Percentiles rank a stretch among this genome's conserved stretches.
phyloP scores from a whole-genome alignment of 805 yeast genomes.

The Candida parachauliodes region DNA sequence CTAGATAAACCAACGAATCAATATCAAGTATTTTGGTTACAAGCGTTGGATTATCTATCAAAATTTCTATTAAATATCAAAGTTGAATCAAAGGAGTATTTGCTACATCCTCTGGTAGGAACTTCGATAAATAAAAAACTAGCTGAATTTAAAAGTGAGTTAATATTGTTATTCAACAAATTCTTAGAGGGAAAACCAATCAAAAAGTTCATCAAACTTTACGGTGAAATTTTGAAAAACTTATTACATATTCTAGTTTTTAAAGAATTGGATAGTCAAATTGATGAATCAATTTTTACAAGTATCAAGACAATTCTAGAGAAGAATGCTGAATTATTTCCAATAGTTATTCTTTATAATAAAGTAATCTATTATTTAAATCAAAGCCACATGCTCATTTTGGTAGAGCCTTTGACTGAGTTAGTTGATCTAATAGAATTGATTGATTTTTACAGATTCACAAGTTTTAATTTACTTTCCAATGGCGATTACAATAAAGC shows the following conservation, averaged over 20 bases:
- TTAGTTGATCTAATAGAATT: slow-evolving; percentile 16
- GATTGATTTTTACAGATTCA: slow-evolving; percentile 22
- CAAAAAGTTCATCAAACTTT: not conserved
- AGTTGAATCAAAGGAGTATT: not conserved
- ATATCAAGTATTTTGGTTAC: slow-evolving; percentile 21
- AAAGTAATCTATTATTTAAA: slow-evolving; percentile 15
- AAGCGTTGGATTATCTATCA: slow-evolving; percentile 9
- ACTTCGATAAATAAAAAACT: not conserved
- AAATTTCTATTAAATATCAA: slow-evolving; percentile 9
- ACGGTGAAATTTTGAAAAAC: not conserved
- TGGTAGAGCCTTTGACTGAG: not conserved
- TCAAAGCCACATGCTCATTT: not conserved
- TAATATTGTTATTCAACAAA: not conserved
- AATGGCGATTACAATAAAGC: slow-evolving; percentile 15
- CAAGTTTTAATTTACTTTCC: slow-evolving; percentile 24
- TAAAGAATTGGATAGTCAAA: not conserved
- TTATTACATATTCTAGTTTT: not conserved
- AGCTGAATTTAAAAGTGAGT: not conserved
- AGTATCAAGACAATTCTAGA: not conserved
- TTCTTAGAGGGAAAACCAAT: not conserved
- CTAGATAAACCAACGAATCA: slow-evolving; percentile 9
- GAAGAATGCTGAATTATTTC: not conserved
- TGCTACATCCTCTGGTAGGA: not conserved
- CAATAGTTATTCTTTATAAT: slow-evolving; percentile 12
- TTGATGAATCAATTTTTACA: not conserved